A percentile compares a stretch with the other conserved stretches of the same genome.
Conservation (phyloP, 2,329 filamentous ascomycete genomes). For the Bipolaris victoriae region DNA sequence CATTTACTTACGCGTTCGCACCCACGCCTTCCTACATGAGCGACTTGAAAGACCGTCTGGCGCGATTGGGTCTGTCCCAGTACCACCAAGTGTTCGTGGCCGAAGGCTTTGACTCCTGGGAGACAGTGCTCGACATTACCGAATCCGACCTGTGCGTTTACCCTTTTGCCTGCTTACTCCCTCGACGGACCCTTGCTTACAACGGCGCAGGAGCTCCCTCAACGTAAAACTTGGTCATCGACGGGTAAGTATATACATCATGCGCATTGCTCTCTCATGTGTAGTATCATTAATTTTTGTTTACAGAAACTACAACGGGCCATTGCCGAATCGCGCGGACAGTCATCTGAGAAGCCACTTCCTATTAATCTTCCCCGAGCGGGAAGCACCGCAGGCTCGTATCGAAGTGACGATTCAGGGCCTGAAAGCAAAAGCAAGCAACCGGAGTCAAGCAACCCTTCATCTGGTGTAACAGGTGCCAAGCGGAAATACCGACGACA, state of each 20-base stretch:
- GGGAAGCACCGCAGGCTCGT: constrained; percentile 61
- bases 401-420: constrained; percentile 61
- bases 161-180: constrained; percentile 14
- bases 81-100: constrained; percentile 75
- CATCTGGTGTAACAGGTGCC: constrained; percentile 35
- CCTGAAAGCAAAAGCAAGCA: constrained; percentile 56
- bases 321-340: constrained; percentile 75
- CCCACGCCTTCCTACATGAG: constrained; percentile 58
- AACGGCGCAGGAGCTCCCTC: constrained; percentile 66
- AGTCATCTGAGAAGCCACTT: constrained; percentile 47
- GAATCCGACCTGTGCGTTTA: constrained; percentile 77
- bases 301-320: constrained; percentile 78
- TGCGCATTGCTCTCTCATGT: background rate
- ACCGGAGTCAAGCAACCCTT: constrained; percentile 50
- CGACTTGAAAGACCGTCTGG: constrained; percentile 70
- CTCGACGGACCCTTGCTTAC: constrained; percentile 16
- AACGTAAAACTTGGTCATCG: constrained; percentile 82
- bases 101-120: constrained; percentile 86
- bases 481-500: constrained; percentile 81
- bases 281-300: constrained; percentile 7
- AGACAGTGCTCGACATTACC: constrained; percentile 81
- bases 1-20: constrained; percentile 10
- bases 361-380: constrained; percentile 52
- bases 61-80: constrained; percentile 78
- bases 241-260: constrained; percentile 62